A percentile compares a stretch with the other conserved stretches of the same genome.
Evolutionary conservation across 2,329 filamentous ascomycete species (phyloP).

Genomic region (Allantophomopsis lycopodina): DNA sequence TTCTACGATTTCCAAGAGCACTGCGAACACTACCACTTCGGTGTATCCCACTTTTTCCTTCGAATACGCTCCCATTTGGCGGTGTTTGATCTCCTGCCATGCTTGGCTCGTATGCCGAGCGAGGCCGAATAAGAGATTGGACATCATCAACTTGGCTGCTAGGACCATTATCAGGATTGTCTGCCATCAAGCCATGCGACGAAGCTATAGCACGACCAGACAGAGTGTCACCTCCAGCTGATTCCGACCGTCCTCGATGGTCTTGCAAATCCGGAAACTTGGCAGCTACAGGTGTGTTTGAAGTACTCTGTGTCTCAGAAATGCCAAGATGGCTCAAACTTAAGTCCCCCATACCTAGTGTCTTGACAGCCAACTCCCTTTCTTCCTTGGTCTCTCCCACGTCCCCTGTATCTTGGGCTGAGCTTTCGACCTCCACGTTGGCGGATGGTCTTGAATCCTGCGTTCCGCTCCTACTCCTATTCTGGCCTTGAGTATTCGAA

Average conservation of each 20-base stretch:
- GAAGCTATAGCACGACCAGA: conserved; percentile 1
- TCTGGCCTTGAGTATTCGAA: conserved; percentile 37
- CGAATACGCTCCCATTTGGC: conserved; percentile 48
- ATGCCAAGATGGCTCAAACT: conserved; percentile 85
- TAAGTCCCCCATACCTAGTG: conserved; percentile 76
- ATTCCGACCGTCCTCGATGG: conserved; percentile 11
- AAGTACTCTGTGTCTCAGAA: conserved; percentile 37
- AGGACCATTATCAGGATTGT: conserved; percentile 9
- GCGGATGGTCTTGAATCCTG: conserved; percentile 13
- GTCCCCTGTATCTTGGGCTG: conserved; percentile 15
- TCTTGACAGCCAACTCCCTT: conserved; percentile 71
- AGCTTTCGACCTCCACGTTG: conserved; percentile 18
- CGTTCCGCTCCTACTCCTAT: conserved; percentile 24
- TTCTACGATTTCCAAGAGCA: conserved; percentile 44
- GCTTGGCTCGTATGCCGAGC: conserved; percentile 35
- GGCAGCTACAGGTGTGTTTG: conserved; percentile 42
- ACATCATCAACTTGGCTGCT: conserved; percentile 11
- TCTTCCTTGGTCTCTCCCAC: conserved; percentile 24
- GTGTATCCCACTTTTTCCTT: conserved; percentile 35
- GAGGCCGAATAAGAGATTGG: conserved; percentile 20
- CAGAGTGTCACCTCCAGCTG: conserved; percentile 10
- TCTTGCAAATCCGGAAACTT: conserved; percentile 30
- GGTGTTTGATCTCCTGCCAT: conserved; percentile 47
- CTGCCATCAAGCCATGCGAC: conserved; percentile 3
- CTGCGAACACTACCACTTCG: conserved; percentile 57